Percentiles rank a stretch among this genome's conserved stretches.
phyloP scores from a whole-genome alignment of 768 basidiomycete species.

The Serendipita indica region DNA sequence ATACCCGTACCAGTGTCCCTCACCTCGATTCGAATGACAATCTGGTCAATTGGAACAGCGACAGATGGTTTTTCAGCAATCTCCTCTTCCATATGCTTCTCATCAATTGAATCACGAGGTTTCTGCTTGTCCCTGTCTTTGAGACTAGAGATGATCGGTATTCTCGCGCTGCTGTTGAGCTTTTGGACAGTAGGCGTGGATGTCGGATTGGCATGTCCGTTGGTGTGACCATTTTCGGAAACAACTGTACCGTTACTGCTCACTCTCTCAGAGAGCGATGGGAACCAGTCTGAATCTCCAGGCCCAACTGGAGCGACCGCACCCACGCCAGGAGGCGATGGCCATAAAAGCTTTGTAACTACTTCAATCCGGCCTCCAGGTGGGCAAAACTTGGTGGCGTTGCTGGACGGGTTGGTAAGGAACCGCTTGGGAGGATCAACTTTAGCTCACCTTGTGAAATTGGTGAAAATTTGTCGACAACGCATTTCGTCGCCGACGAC shows the following conservation, averaged over 20 bases:
- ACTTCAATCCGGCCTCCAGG: slow-evolving; percentile 53
- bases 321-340: slow-evolving; percentile 13
- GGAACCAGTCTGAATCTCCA: slow-evolving; percentile 12
- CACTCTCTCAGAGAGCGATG: not conserved
- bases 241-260: not conserved
- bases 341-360: slow-evolving; percentile 36
- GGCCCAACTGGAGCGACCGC: slow-evolving; percentile 16
- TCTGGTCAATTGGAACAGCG: slow-evolving; percentile 30
- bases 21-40: slow-evolving; percentile 76
- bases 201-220: too few species aligned
- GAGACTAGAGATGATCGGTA: not conserved
- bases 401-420: slow-evolving; percentile 26
- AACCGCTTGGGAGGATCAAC: not conserved
- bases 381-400: slow-evolving; percentile 69
- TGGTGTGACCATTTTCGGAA: not conserved
- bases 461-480: slow-evolving; percentile 66
- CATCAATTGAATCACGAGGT: not conserved
- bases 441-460: slow-evolving; percentile 49
- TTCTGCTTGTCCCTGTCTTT: not conserved
- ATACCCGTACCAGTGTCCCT: slow-evolving; percentile 57
- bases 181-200: too few species aligned
- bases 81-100: not conserved
- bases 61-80: slow-evolving; percentile 14
- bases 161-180: too few species aligned
- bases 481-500: slow-evolving; percentile 78